phyloP scores from a whole-genome alignment of 345 rosid species.

The Boechera retrofracta region DNA sequence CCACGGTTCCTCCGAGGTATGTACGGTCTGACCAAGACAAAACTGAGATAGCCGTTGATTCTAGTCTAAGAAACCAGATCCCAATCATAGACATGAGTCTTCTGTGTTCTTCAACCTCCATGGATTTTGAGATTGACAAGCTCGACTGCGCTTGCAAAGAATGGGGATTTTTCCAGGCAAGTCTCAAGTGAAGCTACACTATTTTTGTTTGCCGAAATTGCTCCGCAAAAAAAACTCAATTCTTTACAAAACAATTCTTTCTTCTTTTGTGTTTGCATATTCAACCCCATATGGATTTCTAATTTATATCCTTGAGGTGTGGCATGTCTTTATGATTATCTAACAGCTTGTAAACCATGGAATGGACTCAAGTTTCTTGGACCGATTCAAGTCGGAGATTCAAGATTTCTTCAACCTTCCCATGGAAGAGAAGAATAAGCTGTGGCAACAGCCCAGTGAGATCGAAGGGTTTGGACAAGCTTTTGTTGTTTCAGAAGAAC shows the following conservation, averaged over 20 bases:
- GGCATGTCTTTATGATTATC: slow-evolving; percentile 7
- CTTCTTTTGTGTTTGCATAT: not conserved
- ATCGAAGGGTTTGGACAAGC: slow-evolving; percentile 43
- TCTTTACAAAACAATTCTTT: not conserved
- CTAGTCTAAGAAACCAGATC: not conserved
- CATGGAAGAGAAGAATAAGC: slow-evolving; percentile 37
- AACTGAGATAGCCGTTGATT: not conserved
- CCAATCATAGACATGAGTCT: slow-evolving; percentile 31
- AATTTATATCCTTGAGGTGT: not conserved
- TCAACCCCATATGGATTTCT: not conserved
- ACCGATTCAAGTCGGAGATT: slow-evolving; percentile 37
- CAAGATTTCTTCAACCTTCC: slow-evolving; percentile 14
- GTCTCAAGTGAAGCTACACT: not conserved
- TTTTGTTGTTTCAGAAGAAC: slow-evolving; percentile 40
- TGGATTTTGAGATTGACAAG: slow-evolving; percentile 40
- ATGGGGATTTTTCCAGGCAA: slow-evolving; percentile 57
- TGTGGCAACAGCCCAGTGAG: slow-evolving; percentile 30
- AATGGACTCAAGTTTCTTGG: slow-evolving; percentile 33
- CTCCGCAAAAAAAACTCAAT: not conserved
- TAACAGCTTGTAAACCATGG: slow-evolving; percentile 47
- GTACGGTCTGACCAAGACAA: slow-evolving; percentile 26
- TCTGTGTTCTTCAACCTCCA: slow-evolving; percentile 5
- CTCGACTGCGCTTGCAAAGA: slow-evolving; percentile 60
- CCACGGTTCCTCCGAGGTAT: slow-evolving; percentile 28
- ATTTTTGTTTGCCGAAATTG: slow-evolving; percentile 25